phyloP scores from a whole-genome alignment of 371 early-diverging fungal species.

The Parasitella parasitica region DNA sequence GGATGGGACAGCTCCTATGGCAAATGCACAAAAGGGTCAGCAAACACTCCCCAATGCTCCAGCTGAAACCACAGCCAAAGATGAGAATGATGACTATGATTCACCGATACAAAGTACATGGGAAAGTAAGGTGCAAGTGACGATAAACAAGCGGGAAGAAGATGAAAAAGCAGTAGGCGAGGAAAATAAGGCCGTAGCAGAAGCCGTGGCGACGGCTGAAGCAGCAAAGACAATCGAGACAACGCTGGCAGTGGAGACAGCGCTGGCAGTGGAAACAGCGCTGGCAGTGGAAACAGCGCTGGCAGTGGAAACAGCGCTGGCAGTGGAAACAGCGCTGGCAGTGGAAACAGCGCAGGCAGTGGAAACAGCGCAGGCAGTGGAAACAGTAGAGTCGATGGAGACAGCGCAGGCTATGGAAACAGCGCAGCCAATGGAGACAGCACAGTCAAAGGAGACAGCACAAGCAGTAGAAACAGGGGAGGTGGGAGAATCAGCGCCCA shows the following conservation, averaged over 20 bases:
- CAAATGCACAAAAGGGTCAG: background rate
- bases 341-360: too few relatives aligned
- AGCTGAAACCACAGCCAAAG: background rate
- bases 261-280: too few relatives aligned
- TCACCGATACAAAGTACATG: background rate
- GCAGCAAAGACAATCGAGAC: too few relatives aligned
- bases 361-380: too few relatives aligned
- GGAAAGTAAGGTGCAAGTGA: background rate
- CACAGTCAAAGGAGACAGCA: background rate
- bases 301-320: too few relatives aligned
- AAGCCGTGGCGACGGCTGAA: too few relatives aligned
- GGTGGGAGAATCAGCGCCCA: background rate
- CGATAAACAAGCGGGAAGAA: background rate
- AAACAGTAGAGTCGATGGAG: too few relatives aligned
- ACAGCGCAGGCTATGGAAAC: too few relatives aligned
- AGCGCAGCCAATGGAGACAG: too few relatives aligned
- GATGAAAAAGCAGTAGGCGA: background rate
- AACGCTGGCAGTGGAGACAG: too few relatives aligned
- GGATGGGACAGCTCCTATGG: background rate
- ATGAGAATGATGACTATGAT: background rate
- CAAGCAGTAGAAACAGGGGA: background rate
- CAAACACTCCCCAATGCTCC: background rate
- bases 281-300: too few relatives aligned
- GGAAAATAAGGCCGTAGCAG: background rate
- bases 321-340: too few relatives aligned